Evolutionary conservation across 768 basidiomycete species (phyloP), one percentile per base, ranked within the genome.

Genomic region (Daedaleopsis nitida): DNA sequence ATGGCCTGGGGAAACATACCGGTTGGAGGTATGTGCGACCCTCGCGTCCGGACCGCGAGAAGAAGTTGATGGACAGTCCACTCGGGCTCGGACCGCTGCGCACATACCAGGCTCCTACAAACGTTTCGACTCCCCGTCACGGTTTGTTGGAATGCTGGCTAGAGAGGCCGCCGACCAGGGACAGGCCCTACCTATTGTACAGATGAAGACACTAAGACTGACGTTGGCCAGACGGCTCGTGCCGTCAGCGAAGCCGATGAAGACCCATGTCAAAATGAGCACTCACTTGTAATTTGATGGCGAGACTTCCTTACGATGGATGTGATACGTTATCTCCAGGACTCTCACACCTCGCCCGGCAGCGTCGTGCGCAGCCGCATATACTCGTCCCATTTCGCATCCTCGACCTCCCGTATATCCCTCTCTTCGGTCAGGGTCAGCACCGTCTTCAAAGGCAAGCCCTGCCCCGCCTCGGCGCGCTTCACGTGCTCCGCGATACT

Each of bases 351-450:
- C 60, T 74, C 73, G 1, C 72, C 70, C 5, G 73, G 73, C 8
- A 82, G 57, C 8, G 74, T 65, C 52, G 65, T 66, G n/a, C 65
- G 69, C 51, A 80, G 51, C 27, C 68, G 62, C 78, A 84, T 83
- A 23, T 83, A 57, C 17, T 74, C 70, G 23, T 83, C 78, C 85
- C 86, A 92, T 49, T 74, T 73, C 49, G 62, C 65, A 67, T 91
- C 89, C 27, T 75, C 66, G 42, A 70, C 74, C 88, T 89, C 91
- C 10, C 63, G 72, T 17, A 90, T 83, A 10, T 66, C 71, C 50
- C 75, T 77, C 65, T 87, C 82, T 52, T 79, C 78, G 45, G 75
- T 76, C 63, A 91, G 70, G 0, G 79, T 80, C 45, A 91, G 73
- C 1, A 84, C 73, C 37, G 76, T 73, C 47, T 75, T 75, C 14